These are phyloP conservation scores for Spathaspora sp. DNA, from an alignment of 1,139 yeast genomes.

Conservation along the genomic window DNA sequence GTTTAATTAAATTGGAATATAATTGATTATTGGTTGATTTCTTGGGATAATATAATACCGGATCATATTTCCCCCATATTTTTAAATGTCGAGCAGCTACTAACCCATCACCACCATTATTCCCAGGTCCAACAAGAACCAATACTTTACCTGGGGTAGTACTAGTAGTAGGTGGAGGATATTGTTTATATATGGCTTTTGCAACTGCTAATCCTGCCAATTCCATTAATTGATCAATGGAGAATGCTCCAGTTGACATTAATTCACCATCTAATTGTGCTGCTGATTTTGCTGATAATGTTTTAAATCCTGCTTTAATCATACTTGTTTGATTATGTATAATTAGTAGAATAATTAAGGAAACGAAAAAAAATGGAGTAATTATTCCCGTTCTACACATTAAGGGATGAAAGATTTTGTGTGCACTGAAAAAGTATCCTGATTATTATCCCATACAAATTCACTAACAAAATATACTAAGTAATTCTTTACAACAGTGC, in stretches of 20 bases:
- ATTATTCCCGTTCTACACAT: not conserved
- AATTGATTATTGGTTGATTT: constrained; percentile 45
- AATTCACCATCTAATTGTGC: constrained; percentile 79
- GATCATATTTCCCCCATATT: constrained; percentile 70
- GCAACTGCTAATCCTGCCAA: constrained; percentile 95
- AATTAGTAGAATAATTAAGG: not conserved
- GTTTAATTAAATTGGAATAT: constrained; percentile 51
- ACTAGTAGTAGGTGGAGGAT: constrained; percentile 42
- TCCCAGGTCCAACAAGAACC: constrained; percentile 90
- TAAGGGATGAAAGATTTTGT: not conserved
- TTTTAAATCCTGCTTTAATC: constrained; percentile 20
- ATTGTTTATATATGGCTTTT: constrained; percentile 69
- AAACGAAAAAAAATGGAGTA: not conserved
- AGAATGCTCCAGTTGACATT: constrained; percentile 82
- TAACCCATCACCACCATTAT: constrained; percentile 95
- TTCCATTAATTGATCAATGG: constrained; percentile 95
- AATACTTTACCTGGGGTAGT: constrained; percentile 38
- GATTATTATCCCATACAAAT: not conserved
- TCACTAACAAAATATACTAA: not conserved
- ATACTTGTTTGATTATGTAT: constrained; percentile 1
- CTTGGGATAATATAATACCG: constrained; percentile 69
- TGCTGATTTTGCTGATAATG: constrained; percentile 67
- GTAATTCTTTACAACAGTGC: not conserved
- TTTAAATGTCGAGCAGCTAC: constrained; percentile 92
- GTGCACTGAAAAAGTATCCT: not conserved